phyloP scores from a whole-genome alignment of 2,329 filamentous ascomycete genomes.

The Fusarium protoensiforme region DNA sequence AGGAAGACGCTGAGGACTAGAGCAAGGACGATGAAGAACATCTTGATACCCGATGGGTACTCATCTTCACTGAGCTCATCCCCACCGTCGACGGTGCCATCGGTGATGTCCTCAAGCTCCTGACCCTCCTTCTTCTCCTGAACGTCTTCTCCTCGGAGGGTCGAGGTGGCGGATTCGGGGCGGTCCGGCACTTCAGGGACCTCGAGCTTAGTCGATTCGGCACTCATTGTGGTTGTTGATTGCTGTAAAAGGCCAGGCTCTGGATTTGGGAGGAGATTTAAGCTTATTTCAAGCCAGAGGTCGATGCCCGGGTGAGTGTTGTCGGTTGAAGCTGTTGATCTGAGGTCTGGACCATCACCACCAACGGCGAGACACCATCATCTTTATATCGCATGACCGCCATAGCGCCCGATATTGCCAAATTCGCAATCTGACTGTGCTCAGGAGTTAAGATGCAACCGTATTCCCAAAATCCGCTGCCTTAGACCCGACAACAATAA shows the following conservation, averaged over 20 bases:
- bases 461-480: conserved; percentile 35
- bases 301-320: background rate
- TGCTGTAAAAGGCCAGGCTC: background rate
- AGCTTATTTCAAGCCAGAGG: conserved; percentile 20
- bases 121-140: conserved; percentile 43
- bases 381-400: conserved; percentile 34
- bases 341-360: conserved; percentile 9
- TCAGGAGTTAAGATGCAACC: conserved; percentile 31
- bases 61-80: conserved; percentile 44
- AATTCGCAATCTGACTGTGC: conserved; percentile 14
- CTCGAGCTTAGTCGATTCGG: conserved; percentile 29
- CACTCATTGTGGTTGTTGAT: conserved; percentile 19
- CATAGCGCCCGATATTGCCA: background rate
- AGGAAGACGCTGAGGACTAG: conserved; percentile 61
- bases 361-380: conserved; percentile 12
- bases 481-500: conserved; percentile 11
- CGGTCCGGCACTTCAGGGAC: conserved; percentile 36
- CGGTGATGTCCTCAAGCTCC: conserved; percentile 34
- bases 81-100: conserved; percentile 33
- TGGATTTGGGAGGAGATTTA: conserved; percentile 1
- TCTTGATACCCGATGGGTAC: conserved; percentile 53
- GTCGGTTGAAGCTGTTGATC: conserved; percentile 19
- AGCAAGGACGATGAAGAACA: conserved; percentile 58
- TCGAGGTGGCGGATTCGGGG: conserved; percentile 45
- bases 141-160: conserved; percentile 43